Evolutionary conservation across 2,329 filamentous ascomycete genomes (phyloP).

Genomic region (Phaeosphaeria sp.): DNA sequence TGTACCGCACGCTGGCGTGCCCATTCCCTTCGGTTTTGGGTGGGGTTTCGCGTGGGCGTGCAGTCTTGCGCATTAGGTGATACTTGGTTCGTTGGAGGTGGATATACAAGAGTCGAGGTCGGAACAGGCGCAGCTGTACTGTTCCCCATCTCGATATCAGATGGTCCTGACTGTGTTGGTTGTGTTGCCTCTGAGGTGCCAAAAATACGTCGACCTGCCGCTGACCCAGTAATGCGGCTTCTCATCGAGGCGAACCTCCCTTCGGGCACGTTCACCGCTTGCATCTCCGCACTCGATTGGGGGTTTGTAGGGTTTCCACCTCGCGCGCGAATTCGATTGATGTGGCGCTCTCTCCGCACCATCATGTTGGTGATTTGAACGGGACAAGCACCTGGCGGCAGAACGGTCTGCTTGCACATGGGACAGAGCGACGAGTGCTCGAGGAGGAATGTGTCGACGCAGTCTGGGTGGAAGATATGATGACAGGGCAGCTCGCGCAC

Average conservation of each 20-base stretch:
- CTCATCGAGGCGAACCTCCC: slow-evolving; percentile 30
- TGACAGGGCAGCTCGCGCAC: slow-evolving; percentile 88
- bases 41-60: slow-evolving; percentile 28
- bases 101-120: background rate
- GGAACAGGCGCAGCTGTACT: slow-evolving; percentile 3
- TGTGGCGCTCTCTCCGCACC: slow-evolving; percentile 79
- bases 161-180: slow-evolving; percentile 9
- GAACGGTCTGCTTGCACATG: slow-evolving; percentile 83
- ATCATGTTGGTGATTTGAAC: slow-evolving; percentile 73
- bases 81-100: background rate
- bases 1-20: slow-evolving; percentile 54
- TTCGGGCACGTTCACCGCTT: slow-evolving; percentile 8
- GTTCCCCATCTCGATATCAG: slow-evolving; percentile 42
- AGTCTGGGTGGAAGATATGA: slow-evolving; percentile 92
- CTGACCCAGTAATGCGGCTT: slow-evolving; percentile 30
- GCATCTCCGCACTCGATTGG: slow-evolving; percentile 4
- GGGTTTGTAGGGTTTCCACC: slow-evolving; percentile 15
- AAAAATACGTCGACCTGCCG: slow-evolving; percentile 39
- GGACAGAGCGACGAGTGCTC: slow-evolving; percentile 87
- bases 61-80: slow-evolving; percentile 14
- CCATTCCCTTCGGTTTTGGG: slow-evolving; percentile 52
- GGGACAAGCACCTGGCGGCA: slow-evolving; percentile 68
- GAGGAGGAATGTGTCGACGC: slow-evolving; percentile 84
- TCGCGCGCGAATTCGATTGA: slow-evolving; percentile 66
- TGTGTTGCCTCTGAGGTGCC: slow-evolving; percentile 34